Base-by-base conservation (phyloP, 192 early-diverging fungal species). In the Backusella mclennaniae region DNA sequence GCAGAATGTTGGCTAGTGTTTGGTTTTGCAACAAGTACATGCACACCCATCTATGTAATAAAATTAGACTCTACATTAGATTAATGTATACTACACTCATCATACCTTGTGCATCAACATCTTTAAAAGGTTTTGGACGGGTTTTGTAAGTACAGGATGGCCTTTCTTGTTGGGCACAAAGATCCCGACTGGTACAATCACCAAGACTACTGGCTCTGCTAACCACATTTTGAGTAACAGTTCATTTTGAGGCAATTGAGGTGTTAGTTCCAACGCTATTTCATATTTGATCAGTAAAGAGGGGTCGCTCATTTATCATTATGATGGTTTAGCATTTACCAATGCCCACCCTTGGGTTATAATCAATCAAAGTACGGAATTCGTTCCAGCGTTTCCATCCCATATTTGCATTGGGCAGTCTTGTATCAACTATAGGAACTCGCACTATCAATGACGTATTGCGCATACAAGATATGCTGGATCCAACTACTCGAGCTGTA, bases 101-200 rank as follows among this genome's bases (percentile, higher is more conserved):
- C 23, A 29, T 36, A 39, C 73, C 75, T 77, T 56, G 26, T 71
- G 53, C 72, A 88, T 83, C 4, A 95, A 73, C 39, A 79, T 78
- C 26, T 84, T 79, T 19, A 94, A 77, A 74, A 96, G 87, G 0
- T 69, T 39, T 83, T 99, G 98, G 76, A 96, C 90, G 0, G 71
- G 67, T 76, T 94, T 94, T 35, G 86, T 86, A 35, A 99, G 87
- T 42, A 98, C 98, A 11, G 98, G 97, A 76, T 89, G 97, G 2
- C 95, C 95, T 71, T 92, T 92, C 39, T 82, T 80, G 83, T 98
- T 98, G 7, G 77, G 78, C 6, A 95, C 73, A 74, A 99, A 99
- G 38, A 93, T 77, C 19, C 80, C 44, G 14, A 89, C 89, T 3
- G 94, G 90, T 8, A 99, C 52, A 44, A 96, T 87, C 4, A 98